phyloP scores from a whole-genome alignment of 805 yeast genomes.

The Kluyveromyces starmeri region DNA sequence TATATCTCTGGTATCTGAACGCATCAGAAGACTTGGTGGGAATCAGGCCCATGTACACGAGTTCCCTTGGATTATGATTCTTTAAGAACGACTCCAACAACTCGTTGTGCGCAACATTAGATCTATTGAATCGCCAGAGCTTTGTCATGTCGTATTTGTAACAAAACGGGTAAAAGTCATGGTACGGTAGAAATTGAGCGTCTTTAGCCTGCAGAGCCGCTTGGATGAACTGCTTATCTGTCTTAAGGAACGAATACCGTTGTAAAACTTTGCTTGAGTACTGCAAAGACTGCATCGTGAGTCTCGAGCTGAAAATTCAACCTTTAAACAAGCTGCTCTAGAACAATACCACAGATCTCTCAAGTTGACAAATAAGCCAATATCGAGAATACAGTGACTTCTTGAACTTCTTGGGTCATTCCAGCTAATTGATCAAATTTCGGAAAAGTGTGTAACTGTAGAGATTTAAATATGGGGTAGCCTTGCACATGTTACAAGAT shows the following conservation, averaged over 20 bases:
- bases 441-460: too few relatives aligned
- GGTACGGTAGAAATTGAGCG: slow-evolving; percentile 35
- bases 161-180: slow-evolving; percentile 14
- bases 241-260: slow-evolving; percentile 48
- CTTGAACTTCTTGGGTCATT: too few relatives aligned
- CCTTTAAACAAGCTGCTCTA: too few relatives aligned
- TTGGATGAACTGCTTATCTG: slow-evolving; percentile 39
- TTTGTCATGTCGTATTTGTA: slow-evolving; percentile 3
- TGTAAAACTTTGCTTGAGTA: slow-evolving; percentile 29
- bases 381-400: too few relatives aligned
- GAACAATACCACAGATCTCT: too few relatives aligned
- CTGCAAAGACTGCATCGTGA: slow-evolving; percentile 5
- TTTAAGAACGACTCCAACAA: slow-evolving; percentile 6
- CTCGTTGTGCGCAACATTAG: slow-evolving; percentile 3
- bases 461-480: too few relatives aligned
- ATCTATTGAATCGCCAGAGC: slow-evolving; percentile 7
- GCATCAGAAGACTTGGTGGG: slow-evolving; percentile 1
- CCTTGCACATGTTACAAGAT: too few relatives aligned
- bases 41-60: slow-evolving; percentile 22
- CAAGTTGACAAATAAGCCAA: too few relatives aligned
- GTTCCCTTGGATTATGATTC: slow-evolving; percentile 8
- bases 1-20: slow-evolving; percentile 35
- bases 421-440: too few relatives aligned
- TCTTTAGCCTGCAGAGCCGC: slow-evolving; percentile 34
- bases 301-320: too few relatives aligned